Conservation (phyloP, 345 rosid genomes). For the Corchorus capsularis region DNA sequence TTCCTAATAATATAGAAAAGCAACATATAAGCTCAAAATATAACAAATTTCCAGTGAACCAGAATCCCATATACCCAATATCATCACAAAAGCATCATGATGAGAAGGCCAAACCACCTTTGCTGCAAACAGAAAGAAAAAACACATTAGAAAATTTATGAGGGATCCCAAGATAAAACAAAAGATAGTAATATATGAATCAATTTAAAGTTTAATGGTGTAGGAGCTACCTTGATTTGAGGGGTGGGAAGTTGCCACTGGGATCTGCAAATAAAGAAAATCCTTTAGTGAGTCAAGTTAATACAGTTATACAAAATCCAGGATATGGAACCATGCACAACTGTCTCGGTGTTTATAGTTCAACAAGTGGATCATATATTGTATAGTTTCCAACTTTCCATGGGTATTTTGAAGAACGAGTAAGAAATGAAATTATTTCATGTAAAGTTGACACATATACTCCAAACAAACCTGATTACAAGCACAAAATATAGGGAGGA, state of each 20-base stretch:
- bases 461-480: not conserved
- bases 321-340: not conserved
- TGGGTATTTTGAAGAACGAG: not conserved
- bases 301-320: not conserved
- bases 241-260: slow-evolving; percentile 46
- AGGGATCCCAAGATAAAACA: not conserved
- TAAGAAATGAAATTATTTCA: not conserved
- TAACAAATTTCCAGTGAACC: slow-evolving; percentile 19
- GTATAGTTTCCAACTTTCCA: no score
- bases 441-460: not conserved
- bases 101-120: slow-evolving; percentile 52
- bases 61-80: slow-evolving; percentile 19
- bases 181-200: not conserved
- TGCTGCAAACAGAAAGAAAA: slow-evolving; percentile 52
- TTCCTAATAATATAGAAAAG: slow-evolving; percentile 49
- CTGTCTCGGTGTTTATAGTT: not conserved
- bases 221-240: slow-evolving; percentile 51
- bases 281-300: slow-evolving; percentile 13
- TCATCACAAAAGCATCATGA: slow-evolving; percentile 26
- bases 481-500: not conserved
- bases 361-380: not conserved
- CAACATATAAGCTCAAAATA: slow-evolving; percentile 27
- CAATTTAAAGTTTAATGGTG: not conserved
- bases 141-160: slow-evolving; percentile 1
- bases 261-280: slow-evolving; percentile 53